Percentiles rank a stretch among this genome's conserved stretches.
phyloP scores from a whole-genome alignment of 768 basidiomycete species.

The Hygrophorus russula region DNA sequence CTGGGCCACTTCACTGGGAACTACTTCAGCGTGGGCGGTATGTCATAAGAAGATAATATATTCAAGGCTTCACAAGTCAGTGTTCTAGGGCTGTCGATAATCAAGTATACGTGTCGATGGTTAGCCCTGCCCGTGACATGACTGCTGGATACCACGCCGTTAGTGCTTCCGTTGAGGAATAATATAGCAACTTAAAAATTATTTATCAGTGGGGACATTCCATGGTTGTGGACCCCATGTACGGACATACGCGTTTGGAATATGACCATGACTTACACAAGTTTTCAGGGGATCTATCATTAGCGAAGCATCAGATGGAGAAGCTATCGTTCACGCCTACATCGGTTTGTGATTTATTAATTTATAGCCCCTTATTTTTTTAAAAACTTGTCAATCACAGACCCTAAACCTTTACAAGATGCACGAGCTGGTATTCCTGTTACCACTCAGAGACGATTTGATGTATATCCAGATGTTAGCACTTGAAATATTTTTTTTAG shows the following conservation, averaged over 20 bases:
- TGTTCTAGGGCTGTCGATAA: conserved; percentile 83
- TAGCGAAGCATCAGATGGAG: conserved; percentile 61
- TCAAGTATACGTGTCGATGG: conserved; percentile 94
- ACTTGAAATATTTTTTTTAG: background rate
- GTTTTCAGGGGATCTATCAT: conserved; percentile 58
- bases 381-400: conserved; percentile 13
- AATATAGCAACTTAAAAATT: background rate
- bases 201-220: conserved; percentile 76
- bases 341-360: conserved; percentile 48
- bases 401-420: conserved; percentile 45
- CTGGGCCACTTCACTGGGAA: conserved; percentile 95
- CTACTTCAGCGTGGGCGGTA: conserved; percentile 78
- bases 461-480: conserved; percentile 78
- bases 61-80: background rate
- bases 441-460: conserved; percentile 84
- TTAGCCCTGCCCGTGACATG: conserved; percentile 84
- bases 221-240: conserved; percentile 87
- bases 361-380: background rate
- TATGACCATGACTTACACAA: conserved; percentile 4
- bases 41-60: conserved; percentile 9
- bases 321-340: conserved; percentile 68
- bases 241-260: conserved; percentile 15
- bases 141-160: conserved; percentile 84
- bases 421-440: conserved; percentile 83
- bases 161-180: conserved; percentile 16